Percentiles rank a stretch among this genome's conserved stretches.
Evolutionary conservation across 2,329 filamentous ascomycete genomes (phyloP).

Genomic region (Calonectria leucothoes): DNA sequence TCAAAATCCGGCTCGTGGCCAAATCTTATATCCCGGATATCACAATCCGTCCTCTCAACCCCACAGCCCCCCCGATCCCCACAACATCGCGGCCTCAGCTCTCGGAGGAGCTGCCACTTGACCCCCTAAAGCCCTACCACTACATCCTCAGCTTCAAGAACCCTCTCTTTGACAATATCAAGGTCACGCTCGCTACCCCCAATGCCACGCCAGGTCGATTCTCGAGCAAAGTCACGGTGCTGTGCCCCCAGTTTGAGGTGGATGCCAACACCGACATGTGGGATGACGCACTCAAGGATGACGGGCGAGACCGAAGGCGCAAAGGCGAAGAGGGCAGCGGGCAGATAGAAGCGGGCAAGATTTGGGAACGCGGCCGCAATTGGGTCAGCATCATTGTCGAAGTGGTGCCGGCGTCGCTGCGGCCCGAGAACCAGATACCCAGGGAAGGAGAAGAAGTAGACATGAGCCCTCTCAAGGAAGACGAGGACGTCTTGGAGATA

Average conservation of each 20-base stretch:
- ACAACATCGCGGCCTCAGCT: slow-evolving; percentile 47
- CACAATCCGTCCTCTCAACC: slow-evolving; percentile 73
- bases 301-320: slow-evolving; percentile 51
- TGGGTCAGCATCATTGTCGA: slow-evolving; percentile 96
- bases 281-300: slow-evolving; percentile 86
- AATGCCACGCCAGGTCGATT: slow-evolving; percentile 81
- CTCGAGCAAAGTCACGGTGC: slow-evolving; percentile 84
- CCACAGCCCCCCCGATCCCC: slow-evolving; percentile 49
- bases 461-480: slow-evolving; percentile 63
- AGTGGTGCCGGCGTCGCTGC: slow-evolving; percentile 75
- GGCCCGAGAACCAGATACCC: slow-evolving; percentile 49
- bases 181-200: slow-evolving; percentile 88
- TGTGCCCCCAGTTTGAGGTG: slow-evolving; percentile 94
- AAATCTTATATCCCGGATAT: slow-evolving; percentile 89
- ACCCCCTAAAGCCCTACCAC: slow-evolving; percentile 74
- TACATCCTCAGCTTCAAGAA: slow-evolving; percentile 93
- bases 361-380: slow-evolving; percentile 95
- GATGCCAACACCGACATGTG: slow-evolving; percentile 89
- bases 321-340: slow-evolving; percentile 55
- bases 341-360: slow-evolving; percentile 86
- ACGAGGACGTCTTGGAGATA: slow-evolving; percentile 82
- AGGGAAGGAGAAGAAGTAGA: slow-evolving; percentile 52
- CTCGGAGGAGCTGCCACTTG: slow-evolving; percentile 51
- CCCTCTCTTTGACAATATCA: slow-evolving; percentile 91
- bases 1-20: slow-evolving; percentile 92